Evolutionary conservation across 176 grass and related monocot genomes (phyloP), one percentile per base, ranked within the genome.

Genomic region (Ananas comosus): DNA sequence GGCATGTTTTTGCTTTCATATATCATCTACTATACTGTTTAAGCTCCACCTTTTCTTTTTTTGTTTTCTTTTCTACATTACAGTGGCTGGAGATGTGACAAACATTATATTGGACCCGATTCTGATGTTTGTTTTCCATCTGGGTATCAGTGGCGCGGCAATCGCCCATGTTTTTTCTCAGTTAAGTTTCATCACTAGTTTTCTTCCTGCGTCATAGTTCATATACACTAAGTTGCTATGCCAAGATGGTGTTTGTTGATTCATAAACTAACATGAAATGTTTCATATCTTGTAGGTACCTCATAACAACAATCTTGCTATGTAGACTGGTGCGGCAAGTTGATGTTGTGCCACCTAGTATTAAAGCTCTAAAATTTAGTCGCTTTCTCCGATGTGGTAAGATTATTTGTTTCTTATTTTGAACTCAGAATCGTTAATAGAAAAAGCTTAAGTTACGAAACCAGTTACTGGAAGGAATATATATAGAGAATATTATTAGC

Each of bases 61-160:
- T 10, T 61, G 12, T 21, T 64, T 25, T 50, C 13, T 72, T 77
- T 73, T 16, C 63, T 6, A 16, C 47, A 70, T 56, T 65, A 72
- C 79, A 99, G 95, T 99, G 80, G 82, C 69, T 23, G 95, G 95
- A 50, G 95, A 99, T 69, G 87, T 82, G 11, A 53, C 78, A 66
- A 99, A 99, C 67, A 93, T 99, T 51, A 86, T 99, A 69, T 56
- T 99, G 59, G 95, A 99, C 48, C 95, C 95, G 49, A 91, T 99
- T 83, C 80, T 99, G 77, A 99, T 99, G 78, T 99, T 99, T 82
- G 82, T 93, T 16, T 93, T 79, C 29, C 81, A 80, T 64, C 82
- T 99, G 81, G 89, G 89, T 21, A 90, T 99, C 72, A 93, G 86
- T 24, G 94, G 94, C 25, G 94, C 94, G 75, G 94, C 94, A 12